Base-by-base conservation (phyloP, 345 rosid genomes). In the Trapa bicornis region DNA sequence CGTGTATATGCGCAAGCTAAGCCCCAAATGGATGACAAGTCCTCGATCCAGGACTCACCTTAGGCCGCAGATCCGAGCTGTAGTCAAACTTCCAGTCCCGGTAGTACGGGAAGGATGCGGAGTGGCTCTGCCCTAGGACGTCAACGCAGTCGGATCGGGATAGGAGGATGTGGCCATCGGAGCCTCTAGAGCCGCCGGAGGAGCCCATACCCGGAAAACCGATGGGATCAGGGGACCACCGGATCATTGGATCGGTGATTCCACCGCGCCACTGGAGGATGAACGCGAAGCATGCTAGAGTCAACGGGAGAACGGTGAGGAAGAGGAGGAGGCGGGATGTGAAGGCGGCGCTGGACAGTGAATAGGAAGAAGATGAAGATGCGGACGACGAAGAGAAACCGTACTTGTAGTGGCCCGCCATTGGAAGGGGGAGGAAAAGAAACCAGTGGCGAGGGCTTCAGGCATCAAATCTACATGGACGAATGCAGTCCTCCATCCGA, bases 41-140 rank as follows among this genome's bases (percentile, higher is more conserved):
- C 43, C 43, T 41, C 48, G 13, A 45, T 45, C 48, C 48, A 58
- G 38, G 63, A 58, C 84, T 72, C 42, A 87, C 99, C 91, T 75
- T 86, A 58, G 97, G 97, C 78, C 80, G 81, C 74, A 87, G 90
- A 87, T 91, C 91, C 64, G 87, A 75, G 2, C 61, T 65, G 76
- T 74, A 80, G 70, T 81, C 82, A 67, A 91, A 86, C 42, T 80
- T 85, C 92, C 88, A 94, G 45, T 83, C 81, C 15, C 77, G 71
- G 61, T 58, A 89, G 74, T 91, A 94, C 7, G 95, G 95, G 67
- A 93, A 93, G 2, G 92, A 79, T 22, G 82, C 85, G 42, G 72
- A 64, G 66, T 58, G 82, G 58, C 79, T 79, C 74, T 73, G 88
- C 66, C 86, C 89, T 65, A 94, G 73, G 75, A 80, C 72, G 79